These are phyloP conservation scores for Aspergillus eucalypticola DNA, from an alignment of 2,329 filamentous ascomycete species.

Conservation along the genomic window DNA sequence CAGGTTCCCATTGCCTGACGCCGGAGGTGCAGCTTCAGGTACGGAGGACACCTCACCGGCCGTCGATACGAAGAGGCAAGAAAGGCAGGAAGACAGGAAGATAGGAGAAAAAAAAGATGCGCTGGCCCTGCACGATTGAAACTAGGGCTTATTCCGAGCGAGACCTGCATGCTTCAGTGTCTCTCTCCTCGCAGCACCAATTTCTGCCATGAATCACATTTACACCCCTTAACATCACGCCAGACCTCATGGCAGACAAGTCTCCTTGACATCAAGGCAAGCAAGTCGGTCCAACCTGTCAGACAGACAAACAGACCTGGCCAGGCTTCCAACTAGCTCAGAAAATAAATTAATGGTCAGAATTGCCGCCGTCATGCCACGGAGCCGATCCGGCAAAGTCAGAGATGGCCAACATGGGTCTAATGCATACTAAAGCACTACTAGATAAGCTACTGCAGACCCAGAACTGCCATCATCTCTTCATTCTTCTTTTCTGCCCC, in stretches of 20 bases:
- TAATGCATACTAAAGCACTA: not conserved
- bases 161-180: not conserved
- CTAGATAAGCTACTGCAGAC: slow-evolving; percentile 3
- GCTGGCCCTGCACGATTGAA: not conserved
- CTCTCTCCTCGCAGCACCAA: not conserved
- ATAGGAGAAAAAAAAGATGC: not conserved
- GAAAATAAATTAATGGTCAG: no score
- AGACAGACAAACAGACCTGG: not conserved
- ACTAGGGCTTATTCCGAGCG: not conserved
- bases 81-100: no score
- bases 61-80: not conserved
- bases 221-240: no score
- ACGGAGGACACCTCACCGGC: not conserved
- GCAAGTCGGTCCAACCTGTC: not conserved
- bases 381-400: not conserved
- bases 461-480: not conserved
- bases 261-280: no score
- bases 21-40: not conserved
- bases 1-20: not conserved
- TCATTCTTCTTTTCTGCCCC: not conserved
- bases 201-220: no score
- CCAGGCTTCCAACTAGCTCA: no score
- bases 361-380: not conserved
- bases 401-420: not conserved
- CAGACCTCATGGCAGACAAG: no score